Evolutionary conservation across 2,329 filamentous ascomycete species (phyloP), one percentile per base, ranked within the genome.

Genomic region (Blastomyces gilchristii): DNA sequence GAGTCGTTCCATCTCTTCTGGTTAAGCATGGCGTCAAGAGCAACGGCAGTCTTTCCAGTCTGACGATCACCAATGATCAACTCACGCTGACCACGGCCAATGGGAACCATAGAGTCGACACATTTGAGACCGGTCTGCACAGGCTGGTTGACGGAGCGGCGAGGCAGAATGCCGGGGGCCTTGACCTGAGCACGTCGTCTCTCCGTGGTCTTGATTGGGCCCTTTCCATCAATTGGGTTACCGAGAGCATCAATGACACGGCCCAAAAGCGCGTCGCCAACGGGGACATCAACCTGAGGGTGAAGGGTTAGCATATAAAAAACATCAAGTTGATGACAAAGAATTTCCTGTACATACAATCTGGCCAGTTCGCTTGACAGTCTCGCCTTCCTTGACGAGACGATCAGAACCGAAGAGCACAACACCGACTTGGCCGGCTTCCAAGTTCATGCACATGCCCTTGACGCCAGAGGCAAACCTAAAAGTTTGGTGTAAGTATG

Each of bases 381-480:
- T 93, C 86, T 99, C 93, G 78, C 94, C 94, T 83, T 99, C 94
- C 86, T 91, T 94, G 87, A 99, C 94, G 75, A 97, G 86, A 92
- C 94, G 92, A 84, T 99, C 94, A 77, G 94, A 97, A 88, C 94
- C 94, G 87, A 99, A 99, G 77, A 99, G 87, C 87, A 99, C 94
- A 76, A 99, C 92, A 96, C 94, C 94, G 83, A 99, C 94, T 83
- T 97, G 94, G 80, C 94, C 94, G 81, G 94, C 94, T 85, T 99
- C 94, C 82, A 99, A 88, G 90, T 99, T 99, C 93, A 99, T 97
- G 90, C 93, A 97, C 94, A 99, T 99, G 81, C 94, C 94, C 88
- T 97, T 97, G 82, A 97, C 94, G 81, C 94, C 94, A 71, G 94
- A 99, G 76, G 94, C 91, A 85, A 99, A 99, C 85, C 92, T 97